Evolutionary conservation across 257 asterid genomes (phyloP).

Genomic region (Solanum dulcamara): DNA sequence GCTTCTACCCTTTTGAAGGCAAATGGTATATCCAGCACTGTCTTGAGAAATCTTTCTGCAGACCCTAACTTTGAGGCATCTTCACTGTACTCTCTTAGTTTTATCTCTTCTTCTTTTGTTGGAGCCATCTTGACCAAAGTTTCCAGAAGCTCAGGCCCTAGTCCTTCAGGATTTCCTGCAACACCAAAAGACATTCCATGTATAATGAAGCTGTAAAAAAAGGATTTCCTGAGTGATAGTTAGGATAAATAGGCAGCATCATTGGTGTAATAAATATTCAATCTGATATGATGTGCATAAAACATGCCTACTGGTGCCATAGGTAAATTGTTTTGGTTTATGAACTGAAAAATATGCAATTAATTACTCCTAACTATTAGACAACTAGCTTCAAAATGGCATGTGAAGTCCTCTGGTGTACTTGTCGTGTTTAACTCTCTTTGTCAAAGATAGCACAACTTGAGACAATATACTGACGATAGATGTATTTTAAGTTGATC

Average conservation of each 20-base stretch:
- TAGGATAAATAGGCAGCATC: background rate
- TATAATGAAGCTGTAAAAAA: background rate
- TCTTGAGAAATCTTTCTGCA: slow-evolving; percentile 88
- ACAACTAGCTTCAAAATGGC: background rate
- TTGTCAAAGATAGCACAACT: background rate
- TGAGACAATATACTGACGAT: background rate
- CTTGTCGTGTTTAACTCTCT: background rate
- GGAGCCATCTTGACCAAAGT: slow-evolving; percentile 98
- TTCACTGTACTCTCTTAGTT: slow-evolving; percentile 59
- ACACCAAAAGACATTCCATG: background rate
- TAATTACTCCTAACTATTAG: background rate
- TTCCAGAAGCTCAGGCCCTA: slow-evolving; percentile 91
- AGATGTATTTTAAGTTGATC: background rate
- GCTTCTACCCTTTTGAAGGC: slow-evolving; percentile 92
- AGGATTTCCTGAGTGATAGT: background rate
- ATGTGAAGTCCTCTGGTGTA: background rate
- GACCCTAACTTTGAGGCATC: slow-evolving; percentile 69
- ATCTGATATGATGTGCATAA: background rate
- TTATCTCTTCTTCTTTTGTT: slow-evolving; percentile 94
- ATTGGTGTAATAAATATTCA: background rate
- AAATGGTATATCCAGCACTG: slow-evolving; percentile 74
- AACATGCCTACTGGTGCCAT: background rate
- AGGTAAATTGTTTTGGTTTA: background rate
- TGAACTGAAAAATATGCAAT: background rate
- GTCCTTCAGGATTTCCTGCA: slow-evolving; percentile 86